Percentiles rank a stretch among this genome's conserved stretches.
Conservation (phyloP, 1,284 basidiomycete genomes). For the Pseudozyma sp. region DNA sequence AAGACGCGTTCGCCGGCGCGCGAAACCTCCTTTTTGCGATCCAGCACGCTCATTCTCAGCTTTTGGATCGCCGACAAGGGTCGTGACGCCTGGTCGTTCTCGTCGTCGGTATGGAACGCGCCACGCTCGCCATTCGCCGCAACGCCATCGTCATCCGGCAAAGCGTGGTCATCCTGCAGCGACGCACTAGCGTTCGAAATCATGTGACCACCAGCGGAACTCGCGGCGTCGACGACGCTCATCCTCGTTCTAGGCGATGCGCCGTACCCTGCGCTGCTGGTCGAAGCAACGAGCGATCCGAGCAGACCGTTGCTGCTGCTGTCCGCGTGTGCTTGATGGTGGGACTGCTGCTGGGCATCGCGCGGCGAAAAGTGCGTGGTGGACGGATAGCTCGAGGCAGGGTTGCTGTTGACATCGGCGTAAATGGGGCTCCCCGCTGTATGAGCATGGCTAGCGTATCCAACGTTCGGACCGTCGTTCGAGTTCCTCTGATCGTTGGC, state of each 20-base stretch:
- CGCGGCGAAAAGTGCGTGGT: slow-evolving; percentile 23
- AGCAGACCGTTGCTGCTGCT: slow-evolving; percentile 6
- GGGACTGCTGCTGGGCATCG: slow-evolving; percentile 6
- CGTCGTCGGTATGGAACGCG: slow-evolving; percentile 30
- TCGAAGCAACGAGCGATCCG: slow-evolving; percentile 1
- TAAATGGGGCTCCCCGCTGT: slow-evolving; percentile 18
- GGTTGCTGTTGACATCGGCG: slow-evolving; percentile 10
- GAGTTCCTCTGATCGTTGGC: slow-evolving; percentile 3
- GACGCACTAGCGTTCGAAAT: not conserved
- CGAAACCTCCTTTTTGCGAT: slow-evolving; percentile 32
- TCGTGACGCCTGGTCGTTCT: slow-evolving; percentile 27
- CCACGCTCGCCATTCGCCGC: slow-evolving; percentile 6
- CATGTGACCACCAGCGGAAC: not conserved
- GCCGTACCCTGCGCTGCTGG: not conserved
- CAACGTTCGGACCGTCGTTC: not conserved
- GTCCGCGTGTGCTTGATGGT: not conserved
- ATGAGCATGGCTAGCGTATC: slow-evolving; percentile 5
- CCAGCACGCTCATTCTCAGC: slow-evolving; percentile 35
- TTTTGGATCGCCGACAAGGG: slow-evolving; percentile 35
- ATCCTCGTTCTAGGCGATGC: slow-evolving; percentile 10
- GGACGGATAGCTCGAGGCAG: slow-evolving; percentile 19
- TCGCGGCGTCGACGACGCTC: not conserved
- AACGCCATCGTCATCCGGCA: slow-evolving; percentile 13
- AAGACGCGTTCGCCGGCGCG: slow-evolving; percentile 23
- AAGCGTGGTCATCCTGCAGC: slow-evolving; percentile 2